Base-by-base conservation (phyloP, 1,284 basidiomycete genomes). In the Wallemia mellicola region DNA sequence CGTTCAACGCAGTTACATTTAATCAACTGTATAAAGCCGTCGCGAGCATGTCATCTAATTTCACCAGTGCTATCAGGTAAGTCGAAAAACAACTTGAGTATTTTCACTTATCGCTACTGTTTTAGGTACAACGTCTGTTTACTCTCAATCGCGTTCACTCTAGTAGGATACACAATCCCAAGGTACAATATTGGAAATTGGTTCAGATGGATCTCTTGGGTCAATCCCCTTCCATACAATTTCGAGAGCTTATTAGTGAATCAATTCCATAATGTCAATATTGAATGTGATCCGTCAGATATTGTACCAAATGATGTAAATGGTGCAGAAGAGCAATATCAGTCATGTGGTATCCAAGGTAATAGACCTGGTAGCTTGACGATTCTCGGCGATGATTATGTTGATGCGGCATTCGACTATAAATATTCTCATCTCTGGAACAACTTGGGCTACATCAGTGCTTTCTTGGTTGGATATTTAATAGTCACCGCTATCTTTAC, bases 341-440 rank as follows among this genome's bases (percentile, higher is more conserved):
- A 64, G 22, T 67, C 73, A 7, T 77, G 76, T 65, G 66, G 67
- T 11, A 64, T 70, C 7, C 67, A 69, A 1, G 76, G 76, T 5
- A 63, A 73, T 0, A 63, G 65, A 2, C 65, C 72, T 2, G 71
- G 74, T 5, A 61, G 64, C 1, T 59, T 63, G 30, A 61, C 67
- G 58, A 72, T 78, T 33, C 66, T 69, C 24, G 76, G 75, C 0
- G 71, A 74, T 26, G 65, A 65, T 15, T 85, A 80, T 68, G 68
- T 86, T 32, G 63, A 62, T 19, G 67, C 78, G 0, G 76, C n/a
- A n/a, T n/a, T n/a, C n/a, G n/a, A 79, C 0, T 91, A 75, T 67
- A 72, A 71, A 0, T 91, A 85, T 68, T 66, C 11, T 14, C 2
- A 28, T 54, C 60, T 27, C 32, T 28, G 58, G 33, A 9, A 24